Conservation (phyloP, 345 rosid genomes). For the Pistacia atlantica region DNA sequence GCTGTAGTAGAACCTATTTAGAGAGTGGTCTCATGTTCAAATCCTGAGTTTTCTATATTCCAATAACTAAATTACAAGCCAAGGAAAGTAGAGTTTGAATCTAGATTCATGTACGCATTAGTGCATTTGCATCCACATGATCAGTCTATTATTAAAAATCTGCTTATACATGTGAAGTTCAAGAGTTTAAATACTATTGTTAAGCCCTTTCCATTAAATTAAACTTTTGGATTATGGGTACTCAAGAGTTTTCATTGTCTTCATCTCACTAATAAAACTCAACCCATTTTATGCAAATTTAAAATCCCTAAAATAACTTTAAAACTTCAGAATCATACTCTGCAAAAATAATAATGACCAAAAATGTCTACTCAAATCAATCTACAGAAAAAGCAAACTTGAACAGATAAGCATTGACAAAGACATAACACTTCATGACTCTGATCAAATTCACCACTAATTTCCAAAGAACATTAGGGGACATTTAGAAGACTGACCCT, state of each 20-base stretch:
- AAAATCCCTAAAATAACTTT: not conserved
- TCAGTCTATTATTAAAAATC: not conserved
- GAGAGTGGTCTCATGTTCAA: not conserved
- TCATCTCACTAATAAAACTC: constrained; percentile 4
- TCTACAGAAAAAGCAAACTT: not conserved
- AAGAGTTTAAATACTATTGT: not conserved
- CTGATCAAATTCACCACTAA: not conserved
- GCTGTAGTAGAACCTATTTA: not conserved
- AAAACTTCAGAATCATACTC: not conserved
- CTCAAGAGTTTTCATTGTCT: not conserved
- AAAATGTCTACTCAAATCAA: not conserved
- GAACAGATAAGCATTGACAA: not conserved
- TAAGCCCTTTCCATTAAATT: not conserved
- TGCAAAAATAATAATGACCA: too few relatives aligned
- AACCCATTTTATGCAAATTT: not conserved
- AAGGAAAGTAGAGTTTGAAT: too few relatives aligned
- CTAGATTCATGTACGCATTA: too few relatives aligned
- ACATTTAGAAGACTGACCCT: not conserved
- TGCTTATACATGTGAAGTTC: not conserved
- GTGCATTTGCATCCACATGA: not conserved
- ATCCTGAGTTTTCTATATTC: not conserved
- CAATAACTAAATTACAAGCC: too few relatives aligned
- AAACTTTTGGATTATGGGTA: not conserved
- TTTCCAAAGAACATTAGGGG: not conserved
- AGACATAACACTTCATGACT: not conserved